Evolutionary conservation across 192 early-diverging fungal genomes (phyloP).

Genomic region (Spinellus fusiger): DNA sequence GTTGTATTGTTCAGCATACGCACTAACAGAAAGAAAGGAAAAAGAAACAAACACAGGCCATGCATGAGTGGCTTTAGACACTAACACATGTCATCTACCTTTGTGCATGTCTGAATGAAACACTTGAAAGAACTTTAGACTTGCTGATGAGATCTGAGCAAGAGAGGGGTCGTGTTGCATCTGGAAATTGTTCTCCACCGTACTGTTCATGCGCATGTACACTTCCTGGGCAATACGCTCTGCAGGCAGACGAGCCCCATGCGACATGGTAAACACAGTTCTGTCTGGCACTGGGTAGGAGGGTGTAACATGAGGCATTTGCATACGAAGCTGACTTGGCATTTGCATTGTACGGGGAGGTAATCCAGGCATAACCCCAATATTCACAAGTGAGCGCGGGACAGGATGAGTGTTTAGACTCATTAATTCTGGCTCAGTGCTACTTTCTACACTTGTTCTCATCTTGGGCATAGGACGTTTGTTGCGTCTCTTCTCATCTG

Average conservation of each 20-base stretch:
- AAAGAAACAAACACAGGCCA: background rate
- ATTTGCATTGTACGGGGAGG: background rate
- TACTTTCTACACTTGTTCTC: background rate
- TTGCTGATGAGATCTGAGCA: slow-evolving; percentile 17
- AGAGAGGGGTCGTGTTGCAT: slow-evolving; percentile 1
- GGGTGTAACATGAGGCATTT: background rate
- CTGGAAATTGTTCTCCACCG: background rate
- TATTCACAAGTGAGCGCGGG: background rate
- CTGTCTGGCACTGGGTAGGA: background rate
- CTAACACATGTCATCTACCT: background rate
- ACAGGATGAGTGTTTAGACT: background rate
- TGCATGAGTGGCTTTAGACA: too few species aligned
- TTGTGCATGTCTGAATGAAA: background rate
- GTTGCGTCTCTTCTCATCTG: background rate
- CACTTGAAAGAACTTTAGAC: background rate
- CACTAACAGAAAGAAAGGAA: background rate
- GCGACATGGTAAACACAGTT: background rate
- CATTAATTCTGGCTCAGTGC: background rate
- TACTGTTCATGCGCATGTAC: background rate
- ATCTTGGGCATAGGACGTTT: background rate
- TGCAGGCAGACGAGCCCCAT: background rate
- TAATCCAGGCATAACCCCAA: background rate
- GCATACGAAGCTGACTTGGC: background rate
- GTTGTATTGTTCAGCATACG: background rate
- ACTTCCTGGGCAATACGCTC: background rate